Evolutionary conservation across 441 rosid genomes (phyloP).

Genomic region (Metrosideros polymorpha): DNA sequence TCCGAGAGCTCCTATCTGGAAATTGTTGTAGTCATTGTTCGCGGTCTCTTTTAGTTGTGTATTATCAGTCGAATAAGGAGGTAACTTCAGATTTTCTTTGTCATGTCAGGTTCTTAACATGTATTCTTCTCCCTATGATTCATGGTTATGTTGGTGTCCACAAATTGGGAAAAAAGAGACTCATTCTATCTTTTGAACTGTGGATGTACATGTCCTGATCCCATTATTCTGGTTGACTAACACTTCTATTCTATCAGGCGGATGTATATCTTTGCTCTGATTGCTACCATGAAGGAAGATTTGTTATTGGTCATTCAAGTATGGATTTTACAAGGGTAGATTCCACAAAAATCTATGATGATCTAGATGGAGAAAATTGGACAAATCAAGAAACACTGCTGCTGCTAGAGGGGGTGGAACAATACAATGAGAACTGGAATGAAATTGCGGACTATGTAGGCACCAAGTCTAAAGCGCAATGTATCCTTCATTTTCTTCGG

Average conservation of each 20-base stretch:
- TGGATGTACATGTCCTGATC: neutral
- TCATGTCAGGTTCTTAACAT: neutral
- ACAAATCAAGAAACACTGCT: slow-evolving; percentile 76
- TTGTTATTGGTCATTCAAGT: slow-evolving; percentile 79
- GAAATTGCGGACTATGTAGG: slow-evolving; percentile 90
- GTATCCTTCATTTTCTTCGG: slow-evolving; percentile 85
- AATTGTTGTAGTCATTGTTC: slow-evolving; percentile 65
- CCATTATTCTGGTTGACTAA: neutral
- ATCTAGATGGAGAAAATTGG: slow-evolving; percentile 81
- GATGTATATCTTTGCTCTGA: slow-evolving; percentile 59
- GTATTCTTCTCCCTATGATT: neutral
- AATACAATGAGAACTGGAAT: slow-evolving; percentile 76
- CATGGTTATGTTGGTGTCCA: neutral
- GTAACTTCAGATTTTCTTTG: slow-evolving; percentile 24
- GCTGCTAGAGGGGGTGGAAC: slow-evolving; percentile 89
- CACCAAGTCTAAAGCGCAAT: slow-evolving; percentile 87
- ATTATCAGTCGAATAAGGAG: slow-evolving; percentile 87
- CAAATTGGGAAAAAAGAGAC: neutral
- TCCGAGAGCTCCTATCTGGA: slow-evolving; percentile 77
- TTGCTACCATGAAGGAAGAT: slow-evolving; percentile 83
- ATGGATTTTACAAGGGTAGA: slow-evolving; percentile 70
- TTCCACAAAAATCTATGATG: slow-evolving; percentile 49
- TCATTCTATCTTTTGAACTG: neutral
- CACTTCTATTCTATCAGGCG: slow-evolving; percentile 39
- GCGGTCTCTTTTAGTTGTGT: slow-evolving; percentile 48